Evolutionary conservation across 2,329 filamentous ascomycete genomes (phyloP).

Genomic region (Furcasterigmium sp.): DNA sequence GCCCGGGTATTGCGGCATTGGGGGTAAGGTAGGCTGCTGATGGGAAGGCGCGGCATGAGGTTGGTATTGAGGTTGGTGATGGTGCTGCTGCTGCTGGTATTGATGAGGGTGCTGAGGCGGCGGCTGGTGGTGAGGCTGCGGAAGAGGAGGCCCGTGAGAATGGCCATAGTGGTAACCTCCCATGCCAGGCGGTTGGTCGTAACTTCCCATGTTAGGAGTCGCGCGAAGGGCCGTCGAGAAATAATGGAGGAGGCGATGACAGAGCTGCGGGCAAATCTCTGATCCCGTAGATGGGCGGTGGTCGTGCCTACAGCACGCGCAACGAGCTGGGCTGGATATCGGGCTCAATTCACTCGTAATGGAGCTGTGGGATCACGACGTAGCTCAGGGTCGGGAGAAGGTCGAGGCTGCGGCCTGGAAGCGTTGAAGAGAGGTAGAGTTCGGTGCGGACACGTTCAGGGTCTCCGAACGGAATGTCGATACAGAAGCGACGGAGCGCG

Average conservation of each 20-base stretch:
- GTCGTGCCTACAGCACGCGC: no score
- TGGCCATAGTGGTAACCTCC: conserved; percentile 9
- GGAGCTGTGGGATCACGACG: no score
- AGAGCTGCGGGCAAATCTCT: no score
- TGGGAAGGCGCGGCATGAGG: conserved; percentile 3
- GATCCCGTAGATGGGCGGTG: no score
- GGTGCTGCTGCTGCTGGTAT: conserved; percentile 5
- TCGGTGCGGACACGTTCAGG: no score
- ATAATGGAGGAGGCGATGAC: no score
- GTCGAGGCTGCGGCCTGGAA: background rate
- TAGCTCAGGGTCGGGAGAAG: no score
- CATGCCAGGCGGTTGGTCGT: conserved; percentile 8
- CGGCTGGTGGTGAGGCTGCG: conserved; percentile 2
- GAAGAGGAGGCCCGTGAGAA: conserved; percentile 4
- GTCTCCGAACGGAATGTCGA: no score
- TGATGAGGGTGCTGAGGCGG: conserved; percentile 1
- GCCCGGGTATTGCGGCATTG: conserved; percentile 6
- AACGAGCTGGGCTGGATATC: no score
- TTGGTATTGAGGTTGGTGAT: conserved; percentile 3
- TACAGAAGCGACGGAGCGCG: background rate
- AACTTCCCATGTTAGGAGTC: conserved; percentile 9
- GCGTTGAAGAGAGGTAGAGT: no score
- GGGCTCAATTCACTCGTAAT: no score
- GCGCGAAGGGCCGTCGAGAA: no score
- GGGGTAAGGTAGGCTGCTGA: conserved; percentile 9